These are phyloP conservation scores for Racocetra persica DNA, from an alignment of 371 early-diverging fungal species.

Conservation along the genomic window DNA sequence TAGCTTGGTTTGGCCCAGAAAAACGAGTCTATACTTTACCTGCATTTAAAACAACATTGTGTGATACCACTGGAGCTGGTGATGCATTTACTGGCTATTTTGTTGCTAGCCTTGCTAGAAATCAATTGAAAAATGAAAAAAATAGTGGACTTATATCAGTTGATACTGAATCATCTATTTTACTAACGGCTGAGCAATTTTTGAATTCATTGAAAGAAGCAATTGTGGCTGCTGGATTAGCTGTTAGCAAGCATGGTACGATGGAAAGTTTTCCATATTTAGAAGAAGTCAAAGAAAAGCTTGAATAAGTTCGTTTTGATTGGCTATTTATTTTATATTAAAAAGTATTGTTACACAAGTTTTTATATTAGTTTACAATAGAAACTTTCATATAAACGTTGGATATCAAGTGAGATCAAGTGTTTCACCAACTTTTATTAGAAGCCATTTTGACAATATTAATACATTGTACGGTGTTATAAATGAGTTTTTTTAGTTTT, in stretches of 20 bases:
- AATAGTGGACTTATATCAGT: too few relatives aligned
- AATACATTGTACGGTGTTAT: too few relatives aligned
- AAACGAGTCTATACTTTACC: slow-evolving; percentile 50
- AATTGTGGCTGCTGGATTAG: slow-evolving; percentile 65
- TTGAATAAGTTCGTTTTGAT: too few relatives aligned
- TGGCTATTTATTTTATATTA: too few relatives aligned
- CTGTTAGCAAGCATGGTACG: slow-evolving; percentile 65
- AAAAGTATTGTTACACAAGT: too few relatives aligned
- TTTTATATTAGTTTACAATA: too few relatives aligned
- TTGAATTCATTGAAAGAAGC: slow-evolving; percentile 58
- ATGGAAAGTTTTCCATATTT: slow-evolving; percentile 69
- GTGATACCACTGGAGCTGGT: slow-evolving; percentile 79
- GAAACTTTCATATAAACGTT: too few relatives aligned
- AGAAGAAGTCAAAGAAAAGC: slow-evolving; percentile 50
- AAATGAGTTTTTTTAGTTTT: too few relatives aligned
- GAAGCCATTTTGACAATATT: too few relatives aligned
- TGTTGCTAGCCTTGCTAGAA: slow-evolving; percentile 64
- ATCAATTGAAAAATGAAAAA: background rate
- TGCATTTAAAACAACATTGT: slow-evolving; percentile 57
- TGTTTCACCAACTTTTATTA: too few relatives aligned
- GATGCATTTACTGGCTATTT: slow-evolving; percentile 84
- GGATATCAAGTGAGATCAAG: too few relatives aligned
- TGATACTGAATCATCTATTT: background rate
- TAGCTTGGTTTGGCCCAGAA: slow-evolving; percentile 57
- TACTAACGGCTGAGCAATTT: slow-evolving; percentile 47